phyloP scores from a whole-genome alignment of 2,329 filamentous ascomycete species.

The Stagonosporopsis tanaceti region DNA sequence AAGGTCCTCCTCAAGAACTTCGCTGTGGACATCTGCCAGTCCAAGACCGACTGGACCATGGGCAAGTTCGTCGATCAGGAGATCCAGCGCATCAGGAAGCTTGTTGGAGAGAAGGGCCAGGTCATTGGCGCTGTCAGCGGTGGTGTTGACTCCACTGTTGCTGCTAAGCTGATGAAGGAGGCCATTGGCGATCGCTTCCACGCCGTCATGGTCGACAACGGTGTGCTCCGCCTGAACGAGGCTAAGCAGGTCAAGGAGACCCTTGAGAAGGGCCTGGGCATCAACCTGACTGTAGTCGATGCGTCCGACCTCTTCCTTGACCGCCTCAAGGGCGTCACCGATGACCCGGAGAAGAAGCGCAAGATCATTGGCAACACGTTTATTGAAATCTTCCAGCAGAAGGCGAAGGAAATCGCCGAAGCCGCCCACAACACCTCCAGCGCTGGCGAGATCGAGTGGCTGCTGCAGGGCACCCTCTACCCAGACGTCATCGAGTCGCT shows the following conservation, averaged over 20 bases:
- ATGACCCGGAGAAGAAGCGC: constrained; percentile 82
- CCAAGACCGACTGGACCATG: constrained; percentile 84
- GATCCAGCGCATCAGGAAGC: constrained; percentile 77
- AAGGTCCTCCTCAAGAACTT: constrained; percentile 82
- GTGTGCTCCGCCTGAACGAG: constrained; percentile 85
- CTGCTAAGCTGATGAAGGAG: constrained; percentile 82
- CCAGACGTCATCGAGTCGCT: constrained; percentile 76
- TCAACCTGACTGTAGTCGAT: constrained; percentile 90
- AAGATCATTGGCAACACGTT: constrained; percentile 88
- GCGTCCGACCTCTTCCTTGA: constrained; percentile 79
- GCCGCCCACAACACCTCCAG: constrained; percentile 70
- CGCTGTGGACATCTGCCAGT: constrained; percentile 80
- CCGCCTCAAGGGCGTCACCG: constrained; percentile 75
- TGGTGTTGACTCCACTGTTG: constrained; percentile 90
- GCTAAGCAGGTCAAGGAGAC: constrained; percentile 82
- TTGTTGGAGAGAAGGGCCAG: constrained; percentile 83
- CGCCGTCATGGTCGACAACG: constrained; percentile 85
- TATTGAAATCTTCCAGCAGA: constrained; percentile 83
- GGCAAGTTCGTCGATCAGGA: constrained; percentile 81
- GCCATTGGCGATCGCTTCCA: constrained; percentile 88
- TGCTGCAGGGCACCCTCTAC: constrained; percentile 87
- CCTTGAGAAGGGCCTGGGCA: constrained; percentile 79
- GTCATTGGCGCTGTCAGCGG: constrained; percentile 83
- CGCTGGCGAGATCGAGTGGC: constrained; percentile 82
- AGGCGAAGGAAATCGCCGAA: constrained; percentile 77